Percentiles rank a stretch among this genome's conserved stretches.
Evolutionary conservation across 2,329 filamentous ascomycete genomes (phyloP).

Genomic region (Phoma sp.): DNA sequence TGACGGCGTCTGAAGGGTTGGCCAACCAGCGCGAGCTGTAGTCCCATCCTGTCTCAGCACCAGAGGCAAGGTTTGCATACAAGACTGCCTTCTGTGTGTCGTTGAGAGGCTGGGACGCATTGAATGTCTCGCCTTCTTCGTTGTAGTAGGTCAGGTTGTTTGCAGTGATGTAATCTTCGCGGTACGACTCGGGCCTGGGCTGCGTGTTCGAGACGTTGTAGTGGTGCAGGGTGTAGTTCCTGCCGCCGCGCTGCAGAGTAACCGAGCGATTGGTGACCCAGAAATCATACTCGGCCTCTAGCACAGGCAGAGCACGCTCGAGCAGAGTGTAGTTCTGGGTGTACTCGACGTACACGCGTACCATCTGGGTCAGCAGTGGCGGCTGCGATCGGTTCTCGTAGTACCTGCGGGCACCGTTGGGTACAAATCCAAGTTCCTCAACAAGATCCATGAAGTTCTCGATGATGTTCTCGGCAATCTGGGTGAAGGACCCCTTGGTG

Average conservation of each 20-base stretch:
- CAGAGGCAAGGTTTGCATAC: conserved; percentile 68
- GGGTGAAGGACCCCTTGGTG: conserved; percentile 67
- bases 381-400: conserved; percentile 73
- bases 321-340: conserved; percentile 68
- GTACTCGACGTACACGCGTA: conserved; percentile 67
- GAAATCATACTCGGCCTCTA: conserved; percentile 69
- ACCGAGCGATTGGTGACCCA: conserved; percentile 67
- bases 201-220: conserved; percentile 69
- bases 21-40: conserved; percentile 66
- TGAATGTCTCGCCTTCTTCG: conserved; percentile 63
- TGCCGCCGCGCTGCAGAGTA: conserved; percentile 53
- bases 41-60: conserved; percentile 71
- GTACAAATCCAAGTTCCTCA: conserved; percentile 68
- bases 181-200: conserved; percentile 70
- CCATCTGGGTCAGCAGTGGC: conserved; percentile 70
- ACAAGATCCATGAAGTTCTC: conserved; percentile 74
- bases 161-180: conserved; percentile 70
- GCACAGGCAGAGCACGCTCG: conserved; percentile 64
- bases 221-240: conserved; percentile 63
- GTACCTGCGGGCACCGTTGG: conserved; percentile 71
- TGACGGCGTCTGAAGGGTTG: conserved; percentile 63
- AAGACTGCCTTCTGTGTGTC: conserved; percentile 59
- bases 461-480: conserved; percentile 70
- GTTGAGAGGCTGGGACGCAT: conserved; percentile 58
- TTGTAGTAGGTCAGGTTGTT: conserved; percentile 69